Conservation (phyloP, 176 grass and related monocot genomes). For the Dendrocalamus sinicus region DNA sequence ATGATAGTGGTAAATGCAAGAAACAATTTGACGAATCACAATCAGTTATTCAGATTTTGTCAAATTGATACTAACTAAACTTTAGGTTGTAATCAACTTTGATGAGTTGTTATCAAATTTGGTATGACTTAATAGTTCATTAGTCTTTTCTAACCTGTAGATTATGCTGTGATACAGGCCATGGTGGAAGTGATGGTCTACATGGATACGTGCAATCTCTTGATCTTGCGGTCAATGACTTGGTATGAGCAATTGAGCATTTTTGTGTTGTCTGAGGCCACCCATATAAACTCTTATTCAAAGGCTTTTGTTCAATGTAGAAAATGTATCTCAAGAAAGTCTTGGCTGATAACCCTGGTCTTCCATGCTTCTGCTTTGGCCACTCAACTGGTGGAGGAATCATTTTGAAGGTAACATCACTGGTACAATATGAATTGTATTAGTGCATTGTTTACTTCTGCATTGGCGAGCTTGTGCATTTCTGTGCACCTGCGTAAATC, state of each 20-base stretch:
- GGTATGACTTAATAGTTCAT: neutral
- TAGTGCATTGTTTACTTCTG: neutral
- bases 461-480: neutral
- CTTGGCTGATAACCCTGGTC: slow-evolving; percentile 61
- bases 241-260: slow-evolving; percentile 52
- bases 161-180: slow-evolving; percentile 58
- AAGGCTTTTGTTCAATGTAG: slow-evolving; percentile 44
- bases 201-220: slow-evolving; percentile 97
- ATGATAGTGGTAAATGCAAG: neutral
- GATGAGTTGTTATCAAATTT: neutral
- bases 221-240: slow-evolving; percentile 71
- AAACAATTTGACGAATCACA: neutral
- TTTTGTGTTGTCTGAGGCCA: neutral
- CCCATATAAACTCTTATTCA: neutral
- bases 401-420: slow-evolving; percentile 70
- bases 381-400: slow-evolving; percentile 94
- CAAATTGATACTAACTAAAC: neutral
- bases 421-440: neutral
- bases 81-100: neutral
- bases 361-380: slow-evolving; percentile 87
- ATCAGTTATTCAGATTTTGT: neutral
- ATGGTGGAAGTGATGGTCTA: slow-evolving; percentile 85
- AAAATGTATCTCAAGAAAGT: slow-evolving; percentile 87
- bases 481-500: neutral
- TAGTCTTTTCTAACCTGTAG: slow-evolving; percentile 13